These are phyloP conservation scores for Verticillium longisporum DNA, from an alignment of 2,329 filamentous ascomycete species.

Conservation along the genomic window DNA sequence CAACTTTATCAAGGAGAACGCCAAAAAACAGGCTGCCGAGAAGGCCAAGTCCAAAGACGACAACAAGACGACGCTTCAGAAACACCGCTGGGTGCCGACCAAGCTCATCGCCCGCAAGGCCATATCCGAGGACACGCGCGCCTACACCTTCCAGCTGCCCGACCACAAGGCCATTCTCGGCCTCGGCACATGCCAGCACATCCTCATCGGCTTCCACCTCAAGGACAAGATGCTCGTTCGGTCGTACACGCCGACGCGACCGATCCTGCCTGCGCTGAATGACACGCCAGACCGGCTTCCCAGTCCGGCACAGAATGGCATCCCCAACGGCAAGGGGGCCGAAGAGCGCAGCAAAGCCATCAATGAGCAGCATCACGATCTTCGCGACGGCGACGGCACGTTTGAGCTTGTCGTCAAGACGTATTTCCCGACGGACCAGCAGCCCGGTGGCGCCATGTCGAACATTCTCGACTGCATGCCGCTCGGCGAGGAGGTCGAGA, in stretches of 20 bases:
- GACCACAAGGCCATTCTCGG: conserved; percentile 32
- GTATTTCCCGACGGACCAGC: conserved; percentile 37
- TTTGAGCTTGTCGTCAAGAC: conserved; percentile 45
- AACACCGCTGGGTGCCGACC: conserved; percentile 38
- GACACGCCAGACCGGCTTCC: neutral
- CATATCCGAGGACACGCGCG: conserved; percentile 34
- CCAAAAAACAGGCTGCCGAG: conserved; percentile 30
- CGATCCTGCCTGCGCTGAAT: conserved; percentile 23
- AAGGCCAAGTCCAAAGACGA: conserved; percentile 19
- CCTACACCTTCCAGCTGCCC: conserved; percentile 39
- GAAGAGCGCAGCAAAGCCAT: neutral
- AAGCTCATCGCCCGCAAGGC: conserved; percentile 27
- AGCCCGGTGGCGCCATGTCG: conserved; percentile 46
- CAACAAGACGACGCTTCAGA: conserved; percentile 27
- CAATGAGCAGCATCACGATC: neutral
- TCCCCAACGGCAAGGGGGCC: neutral
- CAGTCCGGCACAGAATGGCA: neutral
- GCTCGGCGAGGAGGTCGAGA: conserved; percentile 39
- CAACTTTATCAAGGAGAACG: conserved; percentile 36
- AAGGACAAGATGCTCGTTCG: conserved; percentile 42
- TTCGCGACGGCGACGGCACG: conserved; percentile 29
- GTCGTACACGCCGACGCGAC: conserved; percentile 42
- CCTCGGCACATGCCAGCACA: conserved; percentile 42
- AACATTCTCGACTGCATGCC: conserved; percentile 45
- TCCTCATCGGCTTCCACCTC: conserved; percentile 46